Evolutionary conservation across 257 asterid species (phyloP).

Genomic region (Solanum chiquidenum): DNA sequence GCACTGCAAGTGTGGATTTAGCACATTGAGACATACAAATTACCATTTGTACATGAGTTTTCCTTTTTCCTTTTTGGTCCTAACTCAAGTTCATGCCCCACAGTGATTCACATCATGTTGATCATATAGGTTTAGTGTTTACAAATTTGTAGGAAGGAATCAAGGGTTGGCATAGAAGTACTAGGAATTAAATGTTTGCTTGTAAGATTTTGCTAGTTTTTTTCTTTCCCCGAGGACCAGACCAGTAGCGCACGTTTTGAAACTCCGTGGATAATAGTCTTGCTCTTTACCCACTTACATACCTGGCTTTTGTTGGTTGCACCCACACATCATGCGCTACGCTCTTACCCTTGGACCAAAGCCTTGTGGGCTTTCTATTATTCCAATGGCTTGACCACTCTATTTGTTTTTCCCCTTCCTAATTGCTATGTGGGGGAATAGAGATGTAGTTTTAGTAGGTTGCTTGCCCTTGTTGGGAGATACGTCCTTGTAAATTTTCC

Average conservation of each 20-base stretch:
- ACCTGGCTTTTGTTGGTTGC: not conserved
- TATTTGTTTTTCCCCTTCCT: not conserved
- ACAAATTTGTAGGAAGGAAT: conserved; percentile 8
- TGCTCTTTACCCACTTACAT: not conserved
- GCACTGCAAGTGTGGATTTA: conserved; percentile 56
- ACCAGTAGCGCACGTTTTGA: not conserved
- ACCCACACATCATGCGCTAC: not conserved
- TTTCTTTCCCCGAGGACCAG: not conserved
- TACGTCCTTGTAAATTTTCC: not conserved
- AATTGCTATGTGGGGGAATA: not conserved
- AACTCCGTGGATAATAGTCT: not conserved
- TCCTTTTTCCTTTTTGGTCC: not conserved
- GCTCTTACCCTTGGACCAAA: not conserved
- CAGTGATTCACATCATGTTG: conserved; percentile 11
- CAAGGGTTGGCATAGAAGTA: conserved; percentile 8
- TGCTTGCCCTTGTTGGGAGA: not conserved
- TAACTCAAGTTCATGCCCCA: not conserved
- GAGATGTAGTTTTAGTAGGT: not conserved
- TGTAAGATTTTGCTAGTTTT: conserved; percentile 9
- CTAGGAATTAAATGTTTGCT: conserved; percentile 19
- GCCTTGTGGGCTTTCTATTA: not conserved
- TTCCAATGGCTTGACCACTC: not conserved
- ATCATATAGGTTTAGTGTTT: conserved; percentile 13
- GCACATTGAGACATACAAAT: conserved; percentile 19
- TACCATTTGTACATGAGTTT: conserved; percentile 13